phyloP scores from a whole-genome alignment of 371 early-diverging fungal species.

The Mucor lusitanicus region DNA sequence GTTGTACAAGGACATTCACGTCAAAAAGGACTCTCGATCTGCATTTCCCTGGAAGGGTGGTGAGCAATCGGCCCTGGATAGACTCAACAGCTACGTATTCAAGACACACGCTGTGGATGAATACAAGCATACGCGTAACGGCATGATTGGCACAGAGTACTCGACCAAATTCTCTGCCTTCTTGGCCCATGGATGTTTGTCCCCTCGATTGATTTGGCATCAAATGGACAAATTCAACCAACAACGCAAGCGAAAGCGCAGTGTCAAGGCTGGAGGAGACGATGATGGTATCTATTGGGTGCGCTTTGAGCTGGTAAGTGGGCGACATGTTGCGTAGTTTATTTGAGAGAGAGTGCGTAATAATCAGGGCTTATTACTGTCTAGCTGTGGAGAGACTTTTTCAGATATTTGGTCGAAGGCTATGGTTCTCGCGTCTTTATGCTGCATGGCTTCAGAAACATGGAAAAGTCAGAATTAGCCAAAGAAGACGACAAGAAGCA shows the following conservation, averaged over 20 bases:
- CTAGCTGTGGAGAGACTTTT: slow-evolving; percentile 52
- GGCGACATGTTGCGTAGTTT: too few species aligned
- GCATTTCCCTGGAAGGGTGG: slow-evolving; percentile 47
- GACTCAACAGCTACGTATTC: slow-evolving; percentile 38
- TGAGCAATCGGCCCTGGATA: slow-evolving; percentile 28
- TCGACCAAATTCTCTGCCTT: slow-evolving; percentile 41
- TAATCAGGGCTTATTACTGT: too few species aligned
- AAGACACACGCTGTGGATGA: slow-evolving; percentile 19
- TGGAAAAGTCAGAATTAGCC: background rate
- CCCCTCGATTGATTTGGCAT: slow-evolving; percentile 32
- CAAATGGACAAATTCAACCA: slow-evolving; percentile 14
- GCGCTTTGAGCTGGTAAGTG: slow-evolving; percentile 25
- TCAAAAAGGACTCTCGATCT: slow-evolving; percentile 23
- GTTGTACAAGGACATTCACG: slow-evolving; percentile 10
- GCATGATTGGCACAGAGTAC: slow-evolving; percentile 41
- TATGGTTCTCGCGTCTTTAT: slow-evolving; percentile 17
- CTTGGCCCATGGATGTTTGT: slow-evolving; percentile 37
- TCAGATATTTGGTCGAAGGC: slow-evolving; percentile 16
- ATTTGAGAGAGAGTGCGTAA: too few species aligned
- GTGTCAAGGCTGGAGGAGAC: slow-evolving; percentile 5
- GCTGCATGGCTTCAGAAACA: slow-evolving; percentile 26
- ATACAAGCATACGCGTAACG: slow-evolving; percentile 52
- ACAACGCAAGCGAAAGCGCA: slow-evolving; percentile 2
- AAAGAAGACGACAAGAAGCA: slow-evolving; percentile 7
- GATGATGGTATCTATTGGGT: slow-evolving; percentile 27